Evolutionary conservation across 176 grass and related monocot species (phyloP), one percentile per base, ranked within the genome.

Genomic region (Triticum turgidum): DNA sequence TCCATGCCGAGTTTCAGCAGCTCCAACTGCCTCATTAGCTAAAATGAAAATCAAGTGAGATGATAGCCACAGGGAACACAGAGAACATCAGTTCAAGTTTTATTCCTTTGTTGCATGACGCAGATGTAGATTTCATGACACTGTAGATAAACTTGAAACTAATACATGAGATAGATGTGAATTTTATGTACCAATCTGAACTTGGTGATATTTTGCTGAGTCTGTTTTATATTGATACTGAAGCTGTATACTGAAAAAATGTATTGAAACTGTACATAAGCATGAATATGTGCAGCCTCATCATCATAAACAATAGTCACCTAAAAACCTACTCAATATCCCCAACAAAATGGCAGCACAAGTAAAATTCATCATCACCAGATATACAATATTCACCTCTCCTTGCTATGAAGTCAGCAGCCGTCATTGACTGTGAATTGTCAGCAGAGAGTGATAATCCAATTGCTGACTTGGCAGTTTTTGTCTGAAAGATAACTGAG

Each of bases 21-120:
- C 94, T 89, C 97, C 97, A 92, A 99, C 97, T 39, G 94, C 97
- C 76, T 99, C 97, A 47, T 91, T 96, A 59, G 94, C 97, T 99
- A 64, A 33, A 82, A 83, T 87, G 81, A 82, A 87, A 84, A 91
- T 80, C 39, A 83, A 80, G 93, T 34, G 79, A 84, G 69, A 79
- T 3, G 58, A 87, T 34, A 68, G 58, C 71, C 54, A 49, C 80
- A 83, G 39, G 22, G 18, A 83, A 51, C 38, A 86, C 35, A 82
- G 17, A 84, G 78, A 73, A 42, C n/a, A 21, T 65, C 15, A 74
- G 4, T 72, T 8, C 21, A 42, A 80, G 45, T 84, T 83, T 29
- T 75, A 49, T 29, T 75, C 7, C 17, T 73, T 77, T 73, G 73
- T 69, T 77, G 44, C 52, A 82, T 58, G 10, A 56, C 12, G 24